phyloP scores from a whole-genome alignment of 1,284 basidiomycete species.

The Phenoliferia sp. region DNA sequence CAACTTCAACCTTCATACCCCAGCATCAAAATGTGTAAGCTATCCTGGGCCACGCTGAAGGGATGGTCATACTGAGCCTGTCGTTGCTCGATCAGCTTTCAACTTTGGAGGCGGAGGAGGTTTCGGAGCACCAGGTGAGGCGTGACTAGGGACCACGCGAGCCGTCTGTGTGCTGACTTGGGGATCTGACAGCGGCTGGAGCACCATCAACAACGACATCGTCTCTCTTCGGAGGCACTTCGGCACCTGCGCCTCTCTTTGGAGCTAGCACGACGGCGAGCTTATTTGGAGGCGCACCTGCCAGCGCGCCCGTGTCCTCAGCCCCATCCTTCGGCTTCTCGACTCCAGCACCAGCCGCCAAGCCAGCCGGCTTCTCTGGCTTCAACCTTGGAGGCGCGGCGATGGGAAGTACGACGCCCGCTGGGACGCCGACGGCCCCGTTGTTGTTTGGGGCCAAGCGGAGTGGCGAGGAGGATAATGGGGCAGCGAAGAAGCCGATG shows the following conservation, averaged over 20 bases:
- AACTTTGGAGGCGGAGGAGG: slow-evolving; percentile 27
- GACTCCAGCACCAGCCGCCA: slow-evolving; percentile 12
- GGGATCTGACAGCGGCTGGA: slow-evolving; percentile 7
- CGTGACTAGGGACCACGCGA: neutral
- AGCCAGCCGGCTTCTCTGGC: slow-evolving; percentile 4
- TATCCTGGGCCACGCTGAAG: no score
- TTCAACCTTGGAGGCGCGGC: neutral
- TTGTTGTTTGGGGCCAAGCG: slow-evolving; percentile 20
- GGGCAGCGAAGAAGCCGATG: slow-evolving; percentile 24
- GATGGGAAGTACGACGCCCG: slow-evolving; percentile 13
- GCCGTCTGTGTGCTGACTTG: neutral
- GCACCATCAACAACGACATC: slow-evolving; percentile 22
- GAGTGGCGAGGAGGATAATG: neutral
- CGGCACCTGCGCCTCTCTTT: slow-evolving; percentile 36
- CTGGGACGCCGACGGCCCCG: slow-evolving; percentile 18
- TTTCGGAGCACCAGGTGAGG: slow-evolving; percentile 16
- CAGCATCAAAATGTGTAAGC: no score
- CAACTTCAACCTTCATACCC: no score
- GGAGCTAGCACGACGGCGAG: slow-evolving; percentile 31
- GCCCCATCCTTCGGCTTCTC: neutral
- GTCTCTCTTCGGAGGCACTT: slow-evolving; percentile 28
- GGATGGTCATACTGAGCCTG: no score
- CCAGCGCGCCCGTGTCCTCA: slow-evolving; percentile 17
- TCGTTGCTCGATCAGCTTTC: slow-evolving; percentile 19
- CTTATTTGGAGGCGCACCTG: slow-evolving; percentile 30